A percentile compares a stretch with the other conserved stretches of the same genome.
Evolutionary conservation across 2,329 filamentous ascomycete genomes (phyloP).

Genomic region (Niveomyces coronatus): DNA sequence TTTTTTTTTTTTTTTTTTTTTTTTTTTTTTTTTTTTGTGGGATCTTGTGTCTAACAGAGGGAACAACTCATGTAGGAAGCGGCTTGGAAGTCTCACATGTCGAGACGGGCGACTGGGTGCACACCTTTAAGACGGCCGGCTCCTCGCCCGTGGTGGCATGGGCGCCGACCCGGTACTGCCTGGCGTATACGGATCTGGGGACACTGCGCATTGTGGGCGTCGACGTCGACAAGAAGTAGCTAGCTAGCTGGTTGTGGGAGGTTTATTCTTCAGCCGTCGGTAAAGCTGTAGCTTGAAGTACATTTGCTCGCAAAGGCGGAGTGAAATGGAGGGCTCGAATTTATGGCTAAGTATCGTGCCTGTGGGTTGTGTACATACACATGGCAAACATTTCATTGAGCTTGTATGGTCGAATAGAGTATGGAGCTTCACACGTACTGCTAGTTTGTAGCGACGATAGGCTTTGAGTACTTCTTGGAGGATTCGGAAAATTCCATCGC

Average conservation of each 20-base stretch:
- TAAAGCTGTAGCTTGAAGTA: not conserved
- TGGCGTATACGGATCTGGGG: slow-evolving; percentile 64
- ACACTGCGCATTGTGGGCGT: slow-evolving; percentile 58
- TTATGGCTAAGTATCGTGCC: too few relatives aligned
- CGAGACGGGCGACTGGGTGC: slow-evolving; percentile 63
- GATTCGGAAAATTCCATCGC: too few relatives aligned
- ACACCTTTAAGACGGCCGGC: slow-evolving; percentile 58
- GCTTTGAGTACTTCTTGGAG: too few relatives aligned
- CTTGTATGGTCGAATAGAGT: too few relatives aligned
- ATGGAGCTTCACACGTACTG: too few relatives aligned
- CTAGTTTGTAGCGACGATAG: too few relatives aligned
- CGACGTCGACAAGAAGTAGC: slow-evolving; percentile 33
- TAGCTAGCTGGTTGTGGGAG: too few relatives aligned
- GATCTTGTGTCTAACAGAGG: slow-evolving; percentile 10
- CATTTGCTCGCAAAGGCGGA: not conserved
- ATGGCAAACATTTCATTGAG: not conserved
- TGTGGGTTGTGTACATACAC: not conserved
- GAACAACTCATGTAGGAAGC: slow-evolving; percentile 29
- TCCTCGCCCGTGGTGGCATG: slow-evolving; percentile 60
- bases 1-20: too few relatives aligned
- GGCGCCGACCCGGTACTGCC: slow-evolving; percentile 63
- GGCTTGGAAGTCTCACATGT: slow-evolving; percentile 61
- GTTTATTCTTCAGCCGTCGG: too few relatives aligned
- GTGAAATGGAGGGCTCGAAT: too few relatives aligned
- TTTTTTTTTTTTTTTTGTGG: too few relatives aligned